These are phyloP conservation scores for Leccinum fuscescens DNA, from an alignment of 1,284 basidiomycete species.

Conservation along the genomic window DNA sequence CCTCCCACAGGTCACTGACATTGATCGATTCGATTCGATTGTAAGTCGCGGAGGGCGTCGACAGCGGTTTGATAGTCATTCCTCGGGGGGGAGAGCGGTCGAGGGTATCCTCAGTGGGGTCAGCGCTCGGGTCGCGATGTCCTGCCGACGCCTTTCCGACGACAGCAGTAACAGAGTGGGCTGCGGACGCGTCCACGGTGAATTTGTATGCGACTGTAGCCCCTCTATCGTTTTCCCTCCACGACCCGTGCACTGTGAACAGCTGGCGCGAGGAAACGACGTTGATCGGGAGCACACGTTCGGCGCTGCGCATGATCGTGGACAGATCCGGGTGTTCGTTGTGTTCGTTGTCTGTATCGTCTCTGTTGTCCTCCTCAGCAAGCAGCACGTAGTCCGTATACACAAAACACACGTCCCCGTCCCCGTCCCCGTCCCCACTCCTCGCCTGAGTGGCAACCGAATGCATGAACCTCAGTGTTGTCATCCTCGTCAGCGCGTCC, in stretches of 20 bases:
- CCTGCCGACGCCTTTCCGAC: slow-evolving; percentile 1
- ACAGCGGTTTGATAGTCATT: no score
- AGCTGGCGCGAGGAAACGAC: slow-evolving; percentile 11
- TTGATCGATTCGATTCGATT: no score
- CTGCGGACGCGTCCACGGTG: slow-evolving; percentile 18
- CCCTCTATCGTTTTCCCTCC: neutral
- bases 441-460: neutral
- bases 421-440: neutral
- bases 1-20: no score
- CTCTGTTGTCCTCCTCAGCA: neutral
- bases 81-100: no score
- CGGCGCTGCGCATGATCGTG: slow-evolving; percentile 7
- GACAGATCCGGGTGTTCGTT: neutral
- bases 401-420: neutral
- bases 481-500: neutral
- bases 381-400: neutral
- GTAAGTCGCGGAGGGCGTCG: no score
- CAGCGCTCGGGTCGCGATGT: no score
- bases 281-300: slow-evolving; percentile 14
- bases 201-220: slow-evolving; percentile 11
- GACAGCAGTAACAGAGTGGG: neutral
- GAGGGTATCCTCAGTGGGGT: no score
- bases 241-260: slow-evolving; percentile 9
- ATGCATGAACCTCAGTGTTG: neutral
- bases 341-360: neutral